These are phyloP conservation scores for Rhododendron williamsianum DNA, from an alignment of 148 eudicot genomes.

Conservation along the genomic window DNA sequence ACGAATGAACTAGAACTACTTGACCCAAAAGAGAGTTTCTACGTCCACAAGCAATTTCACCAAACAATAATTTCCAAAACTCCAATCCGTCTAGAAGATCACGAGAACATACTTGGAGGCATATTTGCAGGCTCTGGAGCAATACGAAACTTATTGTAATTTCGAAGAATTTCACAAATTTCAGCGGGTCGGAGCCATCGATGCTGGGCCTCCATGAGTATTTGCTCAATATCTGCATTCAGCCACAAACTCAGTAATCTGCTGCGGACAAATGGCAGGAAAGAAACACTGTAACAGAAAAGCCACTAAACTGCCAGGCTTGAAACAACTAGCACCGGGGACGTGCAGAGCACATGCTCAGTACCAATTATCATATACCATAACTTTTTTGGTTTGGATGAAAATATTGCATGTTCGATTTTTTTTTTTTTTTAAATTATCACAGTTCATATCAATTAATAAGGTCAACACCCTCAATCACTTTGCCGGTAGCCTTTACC, in stretches of 20 bases:
- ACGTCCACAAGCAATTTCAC: neutral
- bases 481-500: too few relatives aligned
- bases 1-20: neutral
- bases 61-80: neutral
- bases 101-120: conserved; percentile 47
- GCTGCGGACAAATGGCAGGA: neutral
- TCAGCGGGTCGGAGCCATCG: conserved; percentile 87
- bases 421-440: too few relatives aligned
- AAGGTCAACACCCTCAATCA: too few relatives aligned
- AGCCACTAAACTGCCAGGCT: neutral
- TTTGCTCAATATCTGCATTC: conserved; percentile 61
- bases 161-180: conserved; percentile 72
- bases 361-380: too few relatives aligned
- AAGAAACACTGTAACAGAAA: neutral
- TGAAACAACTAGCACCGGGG: neutral
- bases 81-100: neutral
- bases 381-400: too few relatives aligned
- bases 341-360: too few relatives aligned
- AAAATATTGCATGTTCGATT: too few relatives aligned
- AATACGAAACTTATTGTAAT: conserved; percentile 45
- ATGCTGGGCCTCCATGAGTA: conserved; percentile 65
- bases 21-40: neutral
- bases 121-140: conserved; percentile 59
- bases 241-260: conserved; percentile 6
- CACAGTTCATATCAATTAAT: too few relatives aligned